Evolutionary conservation across 2,329 filamentous ascomycete genomes (phyloP).

Genomic region (Alternaria sp.): DNA sequence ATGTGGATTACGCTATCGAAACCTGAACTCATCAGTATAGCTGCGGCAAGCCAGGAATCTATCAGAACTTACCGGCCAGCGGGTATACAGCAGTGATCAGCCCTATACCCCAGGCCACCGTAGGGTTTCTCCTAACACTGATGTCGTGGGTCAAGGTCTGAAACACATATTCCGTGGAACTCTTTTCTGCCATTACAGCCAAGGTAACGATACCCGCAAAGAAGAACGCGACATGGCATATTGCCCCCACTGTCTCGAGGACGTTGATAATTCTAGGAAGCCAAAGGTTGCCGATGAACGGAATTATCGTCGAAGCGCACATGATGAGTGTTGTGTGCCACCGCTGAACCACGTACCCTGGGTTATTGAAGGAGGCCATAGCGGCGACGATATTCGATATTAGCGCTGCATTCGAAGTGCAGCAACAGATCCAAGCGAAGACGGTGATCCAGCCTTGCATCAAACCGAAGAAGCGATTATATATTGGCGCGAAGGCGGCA

Average conservation of each 20-base stretch:
- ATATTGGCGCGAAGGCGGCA: slow-evolving; percentile 29
- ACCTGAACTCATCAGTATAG: slow-evolving; percentile 32
- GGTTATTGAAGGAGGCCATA: slow-evolving; percentile 42
- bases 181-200: slow-evolving; percentile 50
- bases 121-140: slow-evolving; percentile 51
- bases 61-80: not conserved
- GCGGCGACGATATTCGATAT: slow-evolving; percentile 29
- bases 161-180: slow-evolving; percentile 52
- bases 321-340: slow-evolving; percentile 57
- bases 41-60: not conserved
- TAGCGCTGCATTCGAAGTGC: slow-evolving; percentile 33
- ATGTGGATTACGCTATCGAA: slow-evolving; percentile 56
- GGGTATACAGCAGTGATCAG: slow-evolving; percentile 38
- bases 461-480: slow-evolving; percentile 30
- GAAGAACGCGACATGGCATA: slow-evolving; percentile 57
- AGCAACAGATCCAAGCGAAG: slow-evolving; percentile 47
- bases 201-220: slow-evolving; percentile 56
- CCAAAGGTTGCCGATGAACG: slow-evolving; percentile 52
- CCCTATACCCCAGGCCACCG: slow-evolving; percentile 52
- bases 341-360: slow-evolving; percentile 39
- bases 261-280: slow-evolving; percentile 51
- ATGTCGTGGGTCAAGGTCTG: slow-evolving; percentile 52
- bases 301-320: slow-evolving; percentile 50
- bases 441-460: slow-evolving; percentile 49
- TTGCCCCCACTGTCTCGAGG: slow-evolving; percentile 53